phyloP scores from a whole-genome alignment of 768 basidiomycete genomes.

The Termitomyces sp. region DNA sequence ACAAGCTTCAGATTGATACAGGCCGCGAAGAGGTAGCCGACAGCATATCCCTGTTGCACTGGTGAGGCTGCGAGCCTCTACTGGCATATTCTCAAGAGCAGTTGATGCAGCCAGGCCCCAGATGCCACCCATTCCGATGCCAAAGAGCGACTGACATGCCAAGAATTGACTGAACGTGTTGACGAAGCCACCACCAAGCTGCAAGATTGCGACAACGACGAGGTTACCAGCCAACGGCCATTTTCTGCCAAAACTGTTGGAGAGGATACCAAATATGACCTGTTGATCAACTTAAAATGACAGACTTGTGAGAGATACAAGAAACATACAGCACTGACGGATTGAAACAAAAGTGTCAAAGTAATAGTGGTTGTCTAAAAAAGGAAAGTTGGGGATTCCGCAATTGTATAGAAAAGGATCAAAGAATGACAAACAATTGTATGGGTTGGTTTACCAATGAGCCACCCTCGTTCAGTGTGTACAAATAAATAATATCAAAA shows the following conservation, averaged over 20 bases:
- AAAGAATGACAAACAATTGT: slow-evolving; percentile 33
- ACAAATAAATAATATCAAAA: too few species aligned
- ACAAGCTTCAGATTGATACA: slow-evolving; percentile 74
- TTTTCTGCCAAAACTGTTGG: slow-evolving; percentile 88
- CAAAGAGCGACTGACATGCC: slow-evolving; percentile 77
- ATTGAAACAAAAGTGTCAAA: slow-evolving; percentile 88
- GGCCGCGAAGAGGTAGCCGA: slow-evolving; percentile 80
- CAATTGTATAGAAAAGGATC: background rate
- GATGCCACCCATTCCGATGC: slow-evolving; percentile 84
- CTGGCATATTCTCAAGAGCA: slow-evolving; percentile 85
- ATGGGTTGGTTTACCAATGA: slow-evolving; percentile 26
- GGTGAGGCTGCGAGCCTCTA: slow-evolving; percentile 79
- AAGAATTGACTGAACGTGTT: slow-evolving; percentile 77
- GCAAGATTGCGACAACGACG: slow-evolving; percentile 61
- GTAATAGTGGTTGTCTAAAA: slow-evolving; percentile 76
- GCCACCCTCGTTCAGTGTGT: too few species aligned
- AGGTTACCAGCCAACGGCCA: slow-evolving; percentile 86
- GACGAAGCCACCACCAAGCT: slow-evolving; percentile 79
- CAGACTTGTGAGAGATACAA: slow-evolving; percentile 5
- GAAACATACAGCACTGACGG: slow-evolving; percentile 57
- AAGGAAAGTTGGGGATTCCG: background rate
- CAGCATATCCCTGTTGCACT: slow-evolving; percentile 90
- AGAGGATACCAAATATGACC: slow-evolving; percentile 75
- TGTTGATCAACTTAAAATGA: slow-evolving; percentile 12
- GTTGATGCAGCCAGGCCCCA: slow-evolving; percentile 85